Base-by-base conservation (phyloP, 768 basidiomycete genomes). In the Saitozyma podzolica region DNA sequence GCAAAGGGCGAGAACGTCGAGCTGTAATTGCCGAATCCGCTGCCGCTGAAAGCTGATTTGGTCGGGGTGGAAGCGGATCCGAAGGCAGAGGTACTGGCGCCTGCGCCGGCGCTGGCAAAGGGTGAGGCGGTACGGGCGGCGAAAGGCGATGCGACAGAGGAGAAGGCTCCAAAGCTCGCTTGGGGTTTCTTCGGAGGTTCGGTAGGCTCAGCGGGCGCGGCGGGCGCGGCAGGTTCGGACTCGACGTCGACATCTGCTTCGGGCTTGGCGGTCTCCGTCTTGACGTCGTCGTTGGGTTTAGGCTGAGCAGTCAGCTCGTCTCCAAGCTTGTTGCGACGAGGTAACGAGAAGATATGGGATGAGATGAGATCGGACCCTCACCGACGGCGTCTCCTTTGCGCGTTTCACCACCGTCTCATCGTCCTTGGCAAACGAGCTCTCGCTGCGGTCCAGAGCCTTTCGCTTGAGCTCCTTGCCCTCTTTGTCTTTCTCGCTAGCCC, bases 141-240 rank as follows among this genome's bases (percentile, higher is more conserved):
- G 47, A 73, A 73, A 8, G 72, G 69, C 6, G 72, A 74, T 6
- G 73, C 51, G 14, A 67, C 45, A 41, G 68, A 71, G 13, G 76
- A 67, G 66, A 74, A 76, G 13, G 68, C 59, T n/a, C 68, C 69
- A 47, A 78, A 76, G 11, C 68, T 70, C 0, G 73, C 58, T 61
- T 75, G 76, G n/a, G 76, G 61, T 58, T 74, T 76, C 64, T 78
- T 78, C 20, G 64, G 57, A 8, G 67, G 68, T 14, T 62, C 54
- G 9, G 64, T 19, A 16, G 55, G 17, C 17, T 17, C 6, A 19
- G 40, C 19, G 16, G 58, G 40, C 8, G 56, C 11, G 52, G 39
- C 29, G 29, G 29, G 29, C 5, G 29, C 9, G 40, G 29, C 54
- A 6, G n/a, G 29, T 8, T 41, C 61, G 45, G 43, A 19, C 16